Evolutionary conservation across 257 asterid genomes (phyloP).

Genomic region (Nicotiana sylvestris): DNA sequence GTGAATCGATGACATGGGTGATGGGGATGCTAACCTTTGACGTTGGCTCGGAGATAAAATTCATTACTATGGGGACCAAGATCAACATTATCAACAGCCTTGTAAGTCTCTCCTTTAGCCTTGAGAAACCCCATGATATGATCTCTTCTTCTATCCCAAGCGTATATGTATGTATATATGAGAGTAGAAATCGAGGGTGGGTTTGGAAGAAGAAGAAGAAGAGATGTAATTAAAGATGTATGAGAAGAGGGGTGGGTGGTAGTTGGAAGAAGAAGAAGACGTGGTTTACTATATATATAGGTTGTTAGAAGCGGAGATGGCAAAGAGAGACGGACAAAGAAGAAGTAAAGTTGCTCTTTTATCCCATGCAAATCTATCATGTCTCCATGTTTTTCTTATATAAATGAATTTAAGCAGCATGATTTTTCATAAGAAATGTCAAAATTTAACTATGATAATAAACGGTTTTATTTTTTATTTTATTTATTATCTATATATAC

Average conservation of each 20-base stretch:
- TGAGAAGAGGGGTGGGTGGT: not conserved
- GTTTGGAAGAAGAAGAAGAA: too few species aligned
- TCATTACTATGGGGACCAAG: slow-evolving; percentile 62
- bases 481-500: too few species aligned
- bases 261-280: not conserved
- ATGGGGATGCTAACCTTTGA: slow-evolving; percentile 48
- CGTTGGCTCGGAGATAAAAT: slow-evolving; percentile 58
- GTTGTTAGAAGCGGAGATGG: not conserved
- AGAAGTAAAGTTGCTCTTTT: not conserved
- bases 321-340: not conserved
- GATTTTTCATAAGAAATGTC: too few species aligned
- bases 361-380: too few species aligned
- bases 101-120: slow-evolving; percentile 55
- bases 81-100: slow-evolving; percentile 55
- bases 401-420: too few species aligned
- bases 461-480: too few species aligned
- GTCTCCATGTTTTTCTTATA: too few species aligned
- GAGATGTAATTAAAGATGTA: too few species aligned
- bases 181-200: not conserved
- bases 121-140: slow-evolving; percentile 46
- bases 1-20: not conserved
- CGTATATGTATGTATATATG: not conserved
- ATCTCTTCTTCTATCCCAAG: not conserved
- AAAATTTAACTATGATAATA: too few species aligned
- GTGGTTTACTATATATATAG: not conserved